phyloP scores from a whole-genome alignment of 345 rosid species.

The Bruguiera parviflora region DNA sequence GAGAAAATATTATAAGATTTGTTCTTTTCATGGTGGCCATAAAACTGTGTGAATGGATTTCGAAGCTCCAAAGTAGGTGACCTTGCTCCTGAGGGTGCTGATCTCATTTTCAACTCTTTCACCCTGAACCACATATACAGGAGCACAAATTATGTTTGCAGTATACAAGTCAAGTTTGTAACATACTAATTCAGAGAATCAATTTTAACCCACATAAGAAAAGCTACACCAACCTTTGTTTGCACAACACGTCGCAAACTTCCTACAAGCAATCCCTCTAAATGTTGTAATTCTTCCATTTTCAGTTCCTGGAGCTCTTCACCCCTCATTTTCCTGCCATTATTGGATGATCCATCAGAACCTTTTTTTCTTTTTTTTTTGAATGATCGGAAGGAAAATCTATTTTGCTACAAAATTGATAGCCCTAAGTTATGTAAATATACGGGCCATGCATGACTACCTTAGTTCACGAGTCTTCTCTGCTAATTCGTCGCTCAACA shows the following conservation, averaged over 20 bases:
- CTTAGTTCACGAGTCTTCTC: slow-evolving; percentile 39
- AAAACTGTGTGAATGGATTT: not conserved
- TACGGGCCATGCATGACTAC: slow-evolving; percentile 14
- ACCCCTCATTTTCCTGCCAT: slow-evolving; percentile 32
- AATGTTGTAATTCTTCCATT: slow-evolving; percentile 16
- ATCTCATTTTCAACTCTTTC: slow-evolving; percentile 23
- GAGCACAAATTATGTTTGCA: too few species aligned
- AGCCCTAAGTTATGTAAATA: not conserved
- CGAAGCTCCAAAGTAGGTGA: not conserved
- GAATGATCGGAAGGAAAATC: too few species aligned
- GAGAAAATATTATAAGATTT: too few species aligned
- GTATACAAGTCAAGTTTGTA: not conserved
- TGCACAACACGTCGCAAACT: slow-evolving; percentile 23
- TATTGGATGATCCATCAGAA: not conserved
- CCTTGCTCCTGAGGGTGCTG: slow-evolving; percentile 27
- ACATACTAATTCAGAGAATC: too few species aligned
- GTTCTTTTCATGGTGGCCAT: too few species aligned
- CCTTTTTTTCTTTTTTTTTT: too few species aligned
- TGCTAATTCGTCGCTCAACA: slow-evolving; percentile 31
- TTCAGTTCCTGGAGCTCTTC: slow-evolving; percentile 34
- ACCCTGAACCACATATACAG: slow-evolving; percentile 20
- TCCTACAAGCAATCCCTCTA: slow-evolving; percentile 26
- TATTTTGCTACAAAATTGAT: not conserved
- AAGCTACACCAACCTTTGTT: slow-evolving; percentile 27
- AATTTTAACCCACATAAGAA: not conserved